Evolutionary conservation across 2,329 filamentous ascomycete genomes (phyloP).

Genomic region (Microdochium trichocladiopsis): DNA sequence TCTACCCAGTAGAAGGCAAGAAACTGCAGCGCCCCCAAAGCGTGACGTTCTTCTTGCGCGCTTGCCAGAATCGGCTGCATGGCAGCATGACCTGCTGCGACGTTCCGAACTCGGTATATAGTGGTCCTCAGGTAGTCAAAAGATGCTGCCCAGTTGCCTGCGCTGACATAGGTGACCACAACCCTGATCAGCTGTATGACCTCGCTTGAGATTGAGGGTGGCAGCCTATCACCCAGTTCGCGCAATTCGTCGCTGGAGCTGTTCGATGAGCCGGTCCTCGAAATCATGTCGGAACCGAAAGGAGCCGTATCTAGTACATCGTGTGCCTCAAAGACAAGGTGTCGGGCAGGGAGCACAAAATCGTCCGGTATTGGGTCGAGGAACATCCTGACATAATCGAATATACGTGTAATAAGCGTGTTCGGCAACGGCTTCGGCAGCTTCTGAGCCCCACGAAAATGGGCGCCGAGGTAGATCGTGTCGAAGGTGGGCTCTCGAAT

Average conservation of each 20-base stretch:
- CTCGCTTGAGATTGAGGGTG: conserved; percentile 29
- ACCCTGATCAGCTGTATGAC: conserved; percentile 48
- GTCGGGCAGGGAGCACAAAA: conserved; percentile 47
- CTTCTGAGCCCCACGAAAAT: conserved; percentile 1
- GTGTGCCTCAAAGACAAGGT: conserved; percentile 46
- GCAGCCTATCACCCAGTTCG: conserved; percentile 21
- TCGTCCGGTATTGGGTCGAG: conserved; percentile 51
- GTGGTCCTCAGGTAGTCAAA: conserved; percentile 51
- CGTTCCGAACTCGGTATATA: conserved; percentile 42
- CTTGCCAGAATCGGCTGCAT: conserved; percentile 24
- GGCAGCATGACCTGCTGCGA: conserved; percentile 28
- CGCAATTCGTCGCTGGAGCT: conserved; percentile 25
- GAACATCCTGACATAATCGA: conserved; percentile 49
- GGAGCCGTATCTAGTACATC: neutral
- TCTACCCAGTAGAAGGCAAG: conserved; percentile 61
- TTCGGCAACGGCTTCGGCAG: conserved; percentile 37
- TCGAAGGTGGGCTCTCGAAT: conserved; percentile 1
- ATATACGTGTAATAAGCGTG: conserved; percentile 43
- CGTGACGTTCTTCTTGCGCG: conserved; percentile 42
- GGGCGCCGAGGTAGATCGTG: neutral
- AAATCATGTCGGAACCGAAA: conserved; percentile 7
- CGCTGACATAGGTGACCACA: conserved; percentile 58
- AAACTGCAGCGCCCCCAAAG: conserved; percentile 49
- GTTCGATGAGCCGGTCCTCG: conserved; percentile 18
- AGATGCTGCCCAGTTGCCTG: conserved; percentile 53